Base-by-base conservation (phyloP, 2,329 filamentous ascomycete genomes). In the Tolypocladium inflatum region DNA sequence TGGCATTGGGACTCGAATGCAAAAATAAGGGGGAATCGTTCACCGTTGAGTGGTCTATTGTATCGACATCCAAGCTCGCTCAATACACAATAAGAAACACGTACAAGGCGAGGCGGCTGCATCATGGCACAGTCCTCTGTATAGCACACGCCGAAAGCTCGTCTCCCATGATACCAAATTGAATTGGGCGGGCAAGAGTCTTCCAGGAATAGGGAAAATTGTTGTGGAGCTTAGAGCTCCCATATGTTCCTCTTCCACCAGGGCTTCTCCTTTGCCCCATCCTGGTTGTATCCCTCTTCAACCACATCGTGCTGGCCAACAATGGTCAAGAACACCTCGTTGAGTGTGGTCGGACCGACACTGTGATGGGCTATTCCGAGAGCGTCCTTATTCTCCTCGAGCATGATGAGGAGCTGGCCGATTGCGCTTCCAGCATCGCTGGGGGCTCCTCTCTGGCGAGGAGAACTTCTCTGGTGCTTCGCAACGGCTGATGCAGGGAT, bases 291-390 rank as follows among this genome's bases (percentile, higher is more conserved):
- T 23, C 82, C 80, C 74, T 93, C 91, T 69, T 95, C 90, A 63
- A 85, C 78, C 8, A 93, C 82, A 69, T 91, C 85, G 69, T 95
- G 88, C 71, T 85, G 82, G 2, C 87, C 86, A 0, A 96, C 91
- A 68, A 97, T 94, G 30, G 81, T 82, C 70, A 97, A 73, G 72
- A 97, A 97, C 0, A 97, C 91, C 72, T 96, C 90, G 68, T 97
- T 92, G 43, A 97, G 75, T 17, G 90, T 95, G 23, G 91, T 94
- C 26, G 90, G 90, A 59, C 84, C 89, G 63, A 96, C 90, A 54
- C 88, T 91, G 72, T 93, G 96, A 71, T 95, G 90, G 68, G 90
- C 87, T 54, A 96, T 80, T 0, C 89, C 89, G 33, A 96, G 71
- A 5, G 73, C 71, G 21, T 83, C 76, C 66, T 87, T 89, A 61